Evolutionary conservation across 257 asterid genomes (phyloP), one percentile per base, ranked within the genome.

Genomic region (Ophiorrhiza pumila): DNA sequence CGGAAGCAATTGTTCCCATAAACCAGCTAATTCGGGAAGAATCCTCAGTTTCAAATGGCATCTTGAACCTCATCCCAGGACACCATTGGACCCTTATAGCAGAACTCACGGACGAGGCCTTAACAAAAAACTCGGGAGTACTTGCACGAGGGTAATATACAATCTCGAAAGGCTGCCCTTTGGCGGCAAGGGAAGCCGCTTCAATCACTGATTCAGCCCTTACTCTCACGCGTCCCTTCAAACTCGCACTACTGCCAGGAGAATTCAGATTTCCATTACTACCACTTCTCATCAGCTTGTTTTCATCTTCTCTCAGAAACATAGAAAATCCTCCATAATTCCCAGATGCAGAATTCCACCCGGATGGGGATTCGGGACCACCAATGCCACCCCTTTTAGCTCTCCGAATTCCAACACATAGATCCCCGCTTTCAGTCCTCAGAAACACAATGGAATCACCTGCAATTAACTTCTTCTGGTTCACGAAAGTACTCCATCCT

Each of bases 41-140:
- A 61, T 86, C 95, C 86, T 86, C 94, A 0, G 94, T 86, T 78
- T 88, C 94, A 68, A 86, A 88, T 6, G 94, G 84, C 91, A 88
- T 88, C 85, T 88, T 86, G 76, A 88, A 88, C 80, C 95, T 88
- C 88, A 86, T 85, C 43, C 88, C 88, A 20, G 85, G 56, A 69
- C 84, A 75, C 95, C 95, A 88, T 37, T 80, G 95, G 53, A 79
- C 81, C 79, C 85, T 85, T 88, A 86, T 80, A 1, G 90, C 88
- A 29, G 83, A 47, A 64, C 56, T 76, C 62, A 88, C 91, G 11
- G 83, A 78, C 13, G 95, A 85, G 3, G 85, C 91, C 85, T 76
- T 86, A 34, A 88, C 87, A 45, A 80, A 86, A 65, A 86, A 88
- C 78, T 88, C 91, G 0, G 90, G 95, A 25, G 91, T 88, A 74